Evolutionary conservation across 2,329 filamentous ascomycete genomes (phyloP).

Genomic region (Cyphellophora attinorum): DNA sequence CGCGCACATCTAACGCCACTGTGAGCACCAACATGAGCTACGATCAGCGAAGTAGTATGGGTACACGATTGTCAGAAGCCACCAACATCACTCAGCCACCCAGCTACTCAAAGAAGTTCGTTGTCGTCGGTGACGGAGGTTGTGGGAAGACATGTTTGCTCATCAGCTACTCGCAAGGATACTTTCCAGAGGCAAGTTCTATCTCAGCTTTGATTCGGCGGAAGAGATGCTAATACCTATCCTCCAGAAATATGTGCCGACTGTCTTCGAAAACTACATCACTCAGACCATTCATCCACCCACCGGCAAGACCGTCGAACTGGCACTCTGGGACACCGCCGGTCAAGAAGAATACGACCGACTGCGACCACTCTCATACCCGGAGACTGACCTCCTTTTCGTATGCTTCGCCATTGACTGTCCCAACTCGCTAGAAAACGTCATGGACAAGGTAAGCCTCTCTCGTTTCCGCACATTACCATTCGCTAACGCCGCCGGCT

Average conservation of each 20-base stretch:
- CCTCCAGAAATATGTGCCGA: constrained; percentile 93
- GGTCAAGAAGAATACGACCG: constrained; percentile 98
- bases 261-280: constrained; percentile 99
- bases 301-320: constrained; percentile 87
- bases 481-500: constrained; percentile 8
- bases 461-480: constrained; percentile 4
- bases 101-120: constrained; percentile 96
- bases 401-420: constrained; percentile 99
- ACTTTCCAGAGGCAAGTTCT: constrained; percentile 82
- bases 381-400: constrained; percentile 94
- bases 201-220: neutral
- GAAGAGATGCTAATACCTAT: constrained; percentile 3
- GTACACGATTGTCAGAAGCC: constrained; percentile 60
- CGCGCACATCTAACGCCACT: constrained; percentile 77
- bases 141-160: constrained; percentile 97
- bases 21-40: constrained; percentile 76
- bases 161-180: constrained; percentile 97
- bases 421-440: constrained; percentile 94
- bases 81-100: constrained; percentile 86
- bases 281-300: constrained; percentile 84
- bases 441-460: constrained; percentile 82
- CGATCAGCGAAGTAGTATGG: constrained; percentile 52
- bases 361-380: constrained; percentile 88
- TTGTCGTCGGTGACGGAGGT: constrained; percentile 94
- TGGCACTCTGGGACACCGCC: constrained; percentile 96